Base-by-base conservation (phyloP, 2,329 filamentous ascomycete genomes). In the Spiromastix sp. region DNA sequence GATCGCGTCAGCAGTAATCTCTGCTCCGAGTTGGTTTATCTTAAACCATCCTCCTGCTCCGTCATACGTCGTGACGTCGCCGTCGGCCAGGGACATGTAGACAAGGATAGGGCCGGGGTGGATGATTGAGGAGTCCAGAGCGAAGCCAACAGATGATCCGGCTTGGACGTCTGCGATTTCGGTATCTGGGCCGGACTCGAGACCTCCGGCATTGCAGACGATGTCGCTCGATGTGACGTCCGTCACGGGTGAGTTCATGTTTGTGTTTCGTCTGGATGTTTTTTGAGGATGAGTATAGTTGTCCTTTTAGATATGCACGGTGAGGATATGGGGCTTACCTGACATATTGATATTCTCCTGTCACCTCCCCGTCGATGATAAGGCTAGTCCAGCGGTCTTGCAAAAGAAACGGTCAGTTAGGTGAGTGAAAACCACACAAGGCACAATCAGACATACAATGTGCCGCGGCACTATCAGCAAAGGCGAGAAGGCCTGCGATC, bases 161-260 rank as follows among this genome's bases (percentile, higher is more conserved):
- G 30, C 30, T 18, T 32, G 11, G 3, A 32, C 30, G 17, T 13
- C 20, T 15, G 30, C 30, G 12, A 28, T 18, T n/a, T 26, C 33
- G 9, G 33, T 36, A 25, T 28, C 22, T 9, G 33, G 22, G 6
- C 30, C 30, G 3, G 30, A 32, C 8, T 15, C 15, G 4, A 32
- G 18, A 3, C 30, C 30, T 27, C 33, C 33, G 12, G 20, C 24
- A 16, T 36, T 36, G 22, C 33, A 36, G 33, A 16, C n/a, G 12
- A 36, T 36, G 33, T n/a, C 33, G 12, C 9, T 8, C 11, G 33
- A 36, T 11, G 12, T 36, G 15, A 28, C 33, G 16, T 36, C 33
- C n/a, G 33, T 36, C 22, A 36, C 33, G 4, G 33, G 33, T 9
- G 30, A 32, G 30, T 32, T 32, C n/a, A 15, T 32, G 30, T 32